These are phyloP conservation scores for Nothopassalora personata DNA, from an alignment of 2,329 filamentous ascomycete species.

Conservation along the genomic window DNA sequence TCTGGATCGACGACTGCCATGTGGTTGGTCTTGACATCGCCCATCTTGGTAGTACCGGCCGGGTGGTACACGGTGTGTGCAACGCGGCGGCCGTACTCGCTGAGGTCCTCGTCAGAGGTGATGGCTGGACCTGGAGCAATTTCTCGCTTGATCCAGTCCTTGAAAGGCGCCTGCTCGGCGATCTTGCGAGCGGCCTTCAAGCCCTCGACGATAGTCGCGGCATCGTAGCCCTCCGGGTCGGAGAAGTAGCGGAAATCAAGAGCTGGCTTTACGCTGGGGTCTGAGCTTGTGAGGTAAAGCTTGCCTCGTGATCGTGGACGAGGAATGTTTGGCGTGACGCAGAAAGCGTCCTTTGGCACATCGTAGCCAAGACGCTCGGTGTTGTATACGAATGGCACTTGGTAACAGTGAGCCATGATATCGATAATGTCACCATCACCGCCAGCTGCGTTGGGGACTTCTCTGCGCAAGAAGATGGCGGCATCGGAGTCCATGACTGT, in stretches of 20 bases:
- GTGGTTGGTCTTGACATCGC: slow-evolving; percentile 61
- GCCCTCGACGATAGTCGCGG: slow-evolving; percentile 71
- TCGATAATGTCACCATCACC: slow-evolving; percentile 72
- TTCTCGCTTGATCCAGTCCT: slow-evolving; percentile 76
- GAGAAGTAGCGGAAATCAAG: slow-evolving; percentile 89
- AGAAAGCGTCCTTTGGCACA: slow-evolving; percentile 70
- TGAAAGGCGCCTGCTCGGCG: slow-evolving; percentile 70
- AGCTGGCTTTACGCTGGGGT: slow-evolving; percentile 72
- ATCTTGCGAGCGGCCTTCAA: slow-evolving; percentile 72
- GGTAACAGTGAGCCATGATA: slow-evolving; percentile 96
- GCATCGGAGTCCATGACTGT: slow-evolving; percentile 90
- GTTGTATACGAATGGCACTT: slow-evolving; percentile 87
- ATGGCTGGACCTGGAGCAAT: slow-evolving; percentile 70
- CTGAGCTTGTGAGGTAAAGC: slow-evolving; percentile 69
- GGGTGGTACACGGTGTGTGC: slow-evolving; percentile 91
- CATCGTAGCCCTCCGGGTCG: slow-evolving; percentile 78
- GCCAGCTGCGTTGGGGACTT: slow-evolving; percentile 62
- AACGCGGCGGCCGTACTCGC: slow-evolving; percentile 72
- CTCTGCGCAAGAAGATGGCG: slow-evolving; percentile 78
- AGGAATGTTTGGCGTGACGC: slow-evolving; percentile 89
- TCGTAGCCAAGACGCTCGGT: slow-evolving; percentile 72
- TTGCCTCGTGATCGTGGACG: slow-evolving; percentile 72
- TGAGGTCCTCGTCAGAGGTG: slow-evolving; percentile 72
- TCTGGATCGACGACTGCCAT: slow-evolving; percentile 75
- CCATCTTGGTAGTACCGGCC: slow-evolving; percentile 87